Evolutionary conservation across 345 rosid genomes (phyloP), one percentile per base, ranked within the genome.

Genomic region (Angophora floribunda): DNA sequence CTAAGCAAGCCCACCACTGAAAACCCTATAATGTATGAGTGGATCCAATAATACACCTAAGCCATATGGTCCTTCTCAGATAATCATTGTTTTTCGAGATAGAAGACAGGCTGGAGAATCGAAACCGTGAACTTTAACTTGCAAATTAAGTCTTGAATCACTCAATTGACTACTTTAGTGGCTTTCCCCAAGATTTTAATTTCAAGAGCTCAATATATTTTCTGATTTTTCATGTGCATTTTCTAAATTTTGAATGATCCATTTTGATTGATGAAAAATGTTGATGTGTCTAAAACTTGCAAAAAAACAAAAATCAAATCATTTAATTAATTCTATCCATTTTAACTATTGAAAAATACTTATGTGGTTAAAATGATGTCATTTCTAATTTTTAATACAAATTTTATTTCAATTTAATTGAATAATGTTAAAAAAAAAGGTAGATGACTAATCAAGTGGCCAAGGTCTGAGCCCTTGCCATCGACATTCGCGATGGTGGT

Each of bases 291-390:
- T 36, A 36, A 36, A 36, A 36, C 41, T 36, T 36, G n/a, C n/a
- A n/a, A n/a, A n/a, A 36, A 36, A 36, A 36, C 2, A 36, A 36
- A 36, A 36, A 36, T 36, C 41, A 36, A 36, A 36, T 36, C 4
- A 36, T 36, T 36, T 4, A 36, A 36, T 36, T 36, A 36, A 36
- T 36, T 36, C 41, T 11, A 3, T 55, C 1, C 1, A 55, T 7
- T 55, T 55, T 55, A 1, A 55, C 22, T 8, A 1, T 21, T 1
- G 1, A 22, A 53, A 55, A 22, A 8, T 55, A 0, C 22, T 21
- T 26, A 21, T 0, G 41, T 0, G 11, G 22, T 21, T 0, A 2
- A 55, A 7, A 0, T 0, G 0, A 21, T 21, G 26, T 55, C 26
- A 55, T 55, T 55, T 55, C 5, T 21, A 55, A 8, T 55, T 55